Percentiles rank a stretch among this genome's conserved stretches.
These are phyloP conservation scores for Cutaneotrichosporon cyanovorans DNA, from an alignment of 1,284 basidiomycete genomes.

Conservation along the genomic window DNA sequence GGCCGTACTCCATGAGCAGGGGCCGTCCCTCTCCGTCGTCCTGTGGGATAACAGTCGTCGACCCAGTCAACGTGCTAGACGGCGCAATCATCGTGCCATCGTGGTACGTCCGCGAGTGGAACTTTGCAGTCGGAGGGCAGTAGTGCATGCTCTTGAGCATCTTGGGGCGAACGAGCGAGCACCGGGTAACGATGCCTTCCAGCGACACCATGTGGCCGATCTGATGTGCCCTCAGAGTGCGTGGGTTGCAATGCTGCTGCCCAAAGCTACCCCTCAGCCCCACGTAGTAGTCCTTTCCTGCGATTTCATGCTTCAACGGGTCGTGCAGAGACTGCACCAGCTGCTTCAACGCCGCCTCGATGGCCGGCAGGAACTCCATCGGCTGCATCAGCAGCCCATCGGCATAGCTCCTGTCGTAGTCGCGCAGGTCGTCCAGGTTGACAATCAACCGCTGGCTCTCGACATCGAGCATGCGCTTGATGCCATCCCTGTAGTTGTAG, in stretches of 20 bases:
- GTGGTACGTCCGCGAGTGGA: constrained; percentile 85
- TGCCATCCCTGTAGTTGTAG: constrained; percentile 77
- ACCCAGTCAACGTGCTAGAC: constrained; percentile 45
- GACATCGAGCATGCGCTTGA: constrained; percentile 73
- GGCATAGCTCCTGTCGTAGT: constrained; percentile 72
- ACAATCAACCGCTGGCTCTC: constrained; percentile 85
- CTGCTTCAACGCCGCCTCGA: constrained; percentile 74
- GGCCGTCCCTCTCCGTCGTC: constrained; percentile 82
- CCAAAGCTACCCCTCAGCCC: constrained; percentile 99
- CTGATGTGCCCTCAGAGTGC: constrained; percentile 78
- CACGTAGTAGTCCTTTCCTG: constrained; percentile 62
- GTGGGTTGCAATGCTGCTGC: constrained; percentile 93
- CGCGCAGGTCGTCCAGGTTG: constrained; percentile 93
- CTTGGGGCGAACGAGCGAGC: constrained; percentile 96
- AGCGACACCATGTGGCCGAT: constrained; percentile 94
- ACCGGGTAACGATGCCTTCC: constrained; percentile 97
- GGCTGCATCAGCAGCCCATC: constrained; percentile 77
- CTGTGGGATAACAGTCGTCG: constrained; percentile 86
- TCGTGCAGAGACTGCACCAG: constrained; percentile 72
- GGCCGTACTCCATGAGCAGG: constrained; percentile 87
- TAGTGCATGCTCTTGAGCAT: constrained; percentile 96
- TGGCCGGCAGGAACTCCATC: constrained; percentile 80
- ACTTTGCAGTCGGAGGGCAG: constrained; percentile 74
- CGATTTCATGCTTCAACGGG: constrained; percentile 72
- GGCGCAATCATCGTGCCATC: constrained; percentile 83